Conservation (phyloP, 768 basidiomycete genomes). For the Cystobasidium ongulense region DNA sequence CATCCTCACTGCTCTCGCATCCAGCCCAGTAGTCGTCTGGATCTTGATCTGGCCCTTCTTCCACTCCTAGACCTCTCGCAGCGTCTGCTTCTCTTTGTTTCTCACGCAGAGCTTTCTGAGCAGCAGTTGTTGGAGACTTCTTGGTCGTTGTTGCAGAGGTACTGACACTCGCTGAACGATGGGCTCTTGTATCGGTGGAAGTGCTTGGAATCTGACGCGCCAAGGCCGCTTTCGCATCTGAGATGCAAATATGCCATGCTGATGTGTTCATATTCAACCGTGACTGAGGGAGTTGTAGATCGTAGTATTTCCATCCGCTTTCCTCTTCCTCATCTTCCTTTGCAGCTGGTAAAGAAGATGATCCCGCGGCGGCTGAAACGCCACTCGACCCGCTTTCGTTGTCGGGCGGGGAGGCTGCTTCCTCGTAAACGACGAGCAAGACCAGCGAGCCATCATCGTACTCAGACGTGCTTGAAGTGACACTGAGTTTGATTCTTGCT, state of each 20-base stretch:
- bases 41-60: constrained; percentile 1
- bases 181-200: not conserved
- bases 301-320: constrained; percentile 24
- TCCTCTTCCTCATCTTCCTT: not conserved
- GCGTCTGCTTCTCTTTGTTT: not conserved
- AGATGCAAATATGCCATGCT: not conserved
- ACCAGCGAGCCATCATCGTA: not conserved
- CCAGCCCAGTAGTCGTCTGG: constrained; percentile 24
- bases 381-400: not conserved
- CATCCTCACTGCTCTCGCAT: not conserved
- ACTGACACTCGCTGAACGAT: not conserved
- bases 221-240: not conserved
- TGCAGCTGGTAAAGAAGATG: not conserved
- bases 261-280: not conserved
- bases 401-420: not conserved
- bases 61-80: not conserved
- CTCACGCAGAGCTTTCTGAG: not conserved
- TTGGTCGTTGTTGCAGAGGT: not conserved
- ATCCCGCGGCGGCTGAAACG: not conserved
- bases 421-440: not conserved
- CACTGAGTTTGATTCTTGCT: not conserved
- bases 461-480: not conserved
- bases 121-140: not conserved
- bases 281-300: not conserved
- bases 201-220: not conserved